A percentile compares a stretch with the other conserved stretches of the same genome.
Conservation (phyloP, 179 eudicot genomes). For the Beta corolliflora region DNA sequence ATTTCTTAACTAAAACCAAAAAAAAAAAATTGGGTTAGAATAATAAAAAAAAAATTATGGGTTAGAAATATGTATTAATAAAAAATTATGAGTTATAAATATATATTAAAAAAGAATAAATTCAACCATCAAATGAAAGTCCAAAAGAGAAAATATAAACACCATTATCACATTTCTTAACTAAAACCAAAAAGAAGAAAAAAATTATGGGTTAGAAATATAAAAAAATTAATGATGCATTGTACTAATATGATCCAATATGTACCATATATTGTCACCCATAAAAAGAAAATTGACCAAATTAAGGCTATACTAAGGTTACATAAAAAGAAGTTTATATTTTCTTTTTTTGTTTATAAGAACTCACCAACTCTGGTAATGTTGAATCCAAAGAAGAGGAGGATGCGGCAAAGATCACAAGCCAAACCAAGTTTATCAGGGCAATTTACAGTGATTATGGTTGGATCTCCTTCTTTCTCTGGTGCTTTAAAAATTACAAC, state of each 20-base stretch:
- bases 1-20: background rate
- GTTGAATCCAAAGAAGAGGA: conserved; percentile 66
- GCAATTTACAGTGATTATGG: conserved; percentile 82
- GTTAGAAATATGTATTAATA: no score
- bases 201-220: background rate
- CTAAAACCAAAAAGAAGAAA: background rate
- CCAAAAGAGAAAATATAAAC: no score
- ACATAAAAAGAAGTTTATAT: background rate
- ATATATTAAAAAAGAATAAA: no score
- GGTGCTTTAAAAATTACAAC: conserved; percentile 60
- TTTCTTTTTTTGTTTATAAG: background rate
- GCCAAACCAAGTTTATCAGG: conserved; percentile 94
- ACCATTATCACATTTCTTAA: no score
- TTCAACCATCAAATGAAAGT: no score
- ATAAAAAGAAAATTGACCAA: background rate
- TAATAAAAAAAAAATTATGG: background rate
- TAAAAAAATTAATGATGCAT: background rate
- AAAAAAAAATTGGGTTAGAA: background rate
- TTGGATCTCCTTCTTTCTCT: conserved; percentile 71
- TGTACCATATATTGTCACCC: no score
- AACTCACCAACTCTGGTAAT: conserved; percentile 66
- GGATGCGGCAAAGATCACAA: conserved; percentile 79
- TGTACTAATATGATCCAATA: background rate
- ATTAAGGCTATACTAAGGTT: background rate
- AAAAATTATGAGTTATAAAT: no score